Percentiles rank a stretch among this genome's conserved stretches.
These are phyloP conservation scores for Diddensiella transvaalensis DNA, from an alignment of 805 yeast genomes.

Conservation along the genomic window DNA sequence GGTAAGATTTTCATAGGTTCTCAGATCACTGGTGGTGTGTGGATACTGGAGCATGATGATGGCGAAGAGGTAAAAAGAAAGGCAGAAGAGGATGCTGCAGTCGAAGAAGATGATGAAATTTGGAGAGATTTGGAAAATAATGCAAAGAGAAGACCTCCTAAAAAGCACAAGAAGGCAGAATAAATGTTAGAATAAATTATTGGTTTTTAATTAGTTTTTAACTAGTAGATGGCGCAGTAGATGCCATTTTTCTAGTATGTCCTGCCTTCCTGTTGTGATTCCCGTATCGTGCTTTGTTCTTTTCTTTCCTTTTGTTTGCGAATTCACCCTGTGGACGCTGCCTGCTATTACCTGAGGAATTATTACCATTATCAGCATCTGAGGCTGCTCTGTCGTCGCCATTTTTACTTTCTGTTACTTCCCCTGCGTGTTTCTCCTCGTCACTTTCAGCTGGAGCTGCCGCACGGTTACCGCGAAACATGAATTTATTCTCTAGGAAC, in stretches of 20 bases:
- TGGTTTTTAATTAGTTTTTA: neutral
- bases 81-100: slow-evolving; percentile 24
- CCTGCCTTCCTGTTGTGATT: slow-evolving; percentile 66
- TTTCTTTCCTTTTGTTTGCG: slow-evolving; percentile 21
- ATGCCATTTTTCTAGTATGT: slow-evolving; percentile 51
- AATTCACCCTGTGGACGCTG: neutral
- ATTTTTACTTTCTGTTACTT: neutral
- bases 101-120: slow-evolving; percentile 36
- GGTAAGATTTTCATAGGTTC: slow-evolving; percentile 77
- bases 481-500: slow-evolving; percentile 57
- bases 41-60: slow-evolving; percentile 46
- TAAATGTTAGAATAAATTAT: neutral
- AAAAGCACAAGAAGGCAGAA: slow-evolving; percentile 12
- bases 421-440: slow-evolving; percentile 5
- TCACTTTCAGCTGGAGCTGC: slow-evolving; percentile 11
- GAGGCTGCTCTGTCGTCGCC: neutral
- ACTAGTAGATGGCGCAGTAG: slow-evolving; percentile 8
- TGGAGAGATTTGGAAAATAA: slow-evolving; percentile 36
- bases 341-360: neutral
- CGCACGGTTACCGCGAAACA: slow-evolving; percentile 42
- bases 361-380: neutral
- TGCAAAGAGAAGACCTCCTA: slow-evolving; percentile 11
- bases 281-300: slow-evolving; percentile 53
- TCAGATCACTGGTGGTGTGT: slow-evolving; percentile 52
- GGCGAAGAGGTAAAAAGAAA: slow-evolving; percentile 29